Conservation (phyloP, 148 eudicot species). For the Talinum fruticosum region DNA sequence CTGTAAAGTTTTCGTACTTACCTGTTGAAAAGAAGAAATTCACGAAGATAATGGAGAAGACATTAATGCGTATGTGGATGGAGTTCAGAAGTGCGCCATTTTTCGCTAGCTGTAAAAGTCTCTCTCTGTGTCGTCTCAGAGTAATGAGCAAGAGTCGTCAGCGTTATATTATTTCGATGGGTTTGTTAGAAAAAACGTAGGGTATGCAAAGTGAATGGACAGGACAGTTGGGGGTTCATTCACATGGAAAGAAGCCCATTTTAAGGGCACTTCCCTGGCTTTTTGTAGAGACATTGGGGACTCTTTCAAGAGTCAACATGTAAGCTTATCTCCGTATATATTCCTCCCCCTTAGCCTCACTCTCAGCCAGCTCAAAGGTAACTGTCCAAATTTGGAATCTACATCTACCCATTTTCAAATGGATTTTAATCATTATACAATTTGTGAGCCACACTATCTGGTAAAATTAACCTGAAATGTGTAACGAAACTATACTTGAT, state of each 20-base stretch:
- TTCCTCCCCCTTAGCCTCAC: not conserved
- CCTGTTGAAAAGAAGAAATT: not conserved
- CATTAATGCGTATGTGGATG: no score
- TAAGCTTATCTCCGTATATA: not conserved
- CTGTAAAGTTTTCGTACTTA: not conserved
- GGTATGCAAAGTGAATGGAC: not conserved
- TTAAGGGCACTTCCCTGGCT: not conserved
- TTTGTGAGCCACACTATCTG: no score
- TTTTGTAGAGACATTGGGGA: not conserved
- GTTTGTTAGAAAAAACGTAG: not conserved
- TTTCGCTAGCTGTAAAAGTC: not conserved
- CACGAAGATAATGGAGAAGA: not conserved
- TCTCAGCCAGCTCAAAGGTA: not conserved
- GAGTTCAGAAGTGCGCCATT: no score
- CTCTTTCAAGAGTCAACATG: no score
- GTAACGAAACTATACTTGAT: no score
- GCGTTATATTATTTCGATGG: not conserved
- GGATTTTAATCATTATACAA: no score
- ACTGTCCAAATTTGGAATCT: not conserved
- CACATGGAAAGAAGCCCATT: not conserved
- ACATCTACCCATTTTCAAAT: not conserved
- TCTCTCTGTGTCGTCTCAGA: not conserved
- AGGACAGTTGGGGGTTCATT: not conserved
- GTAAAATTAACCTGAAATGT: no score
- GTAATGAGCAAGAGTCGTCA: not conserved